A percentile compares a stretch with the other conserved stretches of the same genome.
Conservation (phyloP, 768 basidiomycete species). For the Hortiboletus campestris region DNA sequence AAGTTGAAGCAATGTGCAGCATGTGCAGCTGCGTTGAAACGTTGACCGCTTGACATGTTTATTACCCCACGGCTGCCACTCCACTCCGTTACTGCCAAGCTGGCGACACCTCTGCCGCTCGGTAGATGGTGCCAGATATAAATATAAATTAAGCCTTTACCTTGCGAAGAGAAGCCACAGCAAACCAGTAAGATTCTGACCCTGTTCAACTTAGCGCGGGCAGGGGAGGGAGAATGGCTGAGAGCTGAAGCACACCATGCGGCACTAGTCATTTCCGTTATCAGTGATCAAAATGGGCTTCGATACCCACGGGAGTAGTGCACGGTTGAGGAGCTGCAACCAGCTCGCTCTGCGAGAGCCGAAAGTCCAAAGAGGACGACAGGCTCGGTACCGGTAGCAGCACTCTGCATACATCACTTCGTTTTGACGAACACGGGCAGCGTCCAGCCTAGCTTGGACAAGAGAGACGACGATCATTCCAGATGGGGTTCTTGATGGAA, state of each 20-base stretch:
- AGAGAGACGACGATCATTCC: constrained; percentile 3
- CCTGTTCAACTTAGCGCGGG: neutral
- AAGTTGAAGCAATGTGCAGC: neutral
- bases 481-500: constrained; percentile 10
- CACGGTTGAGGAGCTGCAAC: neutral
- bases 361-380: neutral
- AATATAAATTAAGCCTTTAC: neutral
- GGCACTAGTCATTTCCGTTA: constrained; percentile 27
- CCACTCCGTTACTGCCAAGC: constrained; percentile 6
- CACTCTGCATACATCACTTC: neutral
- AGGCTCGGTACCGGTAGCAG: constrained; percentile 3
- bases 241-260: constrained; percentile 8
- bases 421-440: neutral
- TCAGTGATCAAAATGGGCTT: constrained; percentile 7
- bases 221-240: neutral
- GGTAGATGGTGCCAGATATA: neutral
- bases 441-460: neutral
- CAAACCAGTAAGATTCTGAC: neutral
- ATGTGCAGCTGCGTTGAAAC: neutral
- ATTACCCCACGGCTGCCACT: neutral
- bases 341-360: neutral
- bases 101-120: neutral
- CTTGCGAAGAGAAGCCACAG: neutral
- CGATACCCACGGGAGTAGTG: neutral
- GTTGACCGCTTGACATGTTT: neutral